phyloP scores from a whole-genome alignment of 805 yeast genomes.

The Metahyphopichia silvanorum region DNA sequence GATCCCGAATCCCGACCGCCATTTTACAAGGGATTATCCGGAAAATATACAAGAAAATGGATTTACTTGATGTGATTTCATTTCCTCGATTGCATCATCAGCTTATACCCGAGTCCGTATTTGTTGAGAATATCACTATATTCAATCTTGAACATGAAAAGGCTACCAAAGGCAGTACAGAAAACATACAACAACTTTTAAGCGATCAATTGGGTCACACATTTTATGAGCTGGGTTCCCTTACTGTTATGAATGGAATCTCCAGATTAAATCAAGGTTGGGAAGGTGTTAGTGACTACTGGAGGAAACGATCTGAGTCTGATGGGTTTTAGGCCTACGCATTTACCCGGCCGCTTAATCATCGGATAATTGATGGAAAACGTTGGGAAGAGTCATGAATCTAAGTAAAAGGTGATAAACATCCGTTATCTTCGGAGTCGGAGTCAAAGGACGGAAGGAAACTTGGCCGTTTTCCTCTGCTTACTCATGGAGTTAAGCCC shows the following conservation, averaged over 20 bases:
- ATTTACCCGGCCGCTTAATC: no score
- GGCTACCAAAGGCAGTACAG: conserved; percentile 21
- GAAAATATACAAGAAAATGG: conserved; percentile 52
- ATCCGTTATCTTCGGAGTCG: no score
- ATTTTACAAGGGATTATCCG: conserved; percentile 79
- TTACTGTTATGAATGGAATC: conserved; percentile 42
- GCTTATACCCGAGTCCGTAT: conserved; percentile 66
- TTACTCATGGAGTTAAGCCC: no score
- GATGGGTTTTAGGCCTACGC: conserved; percentile 64
- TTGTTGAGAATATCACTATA: conserved; percentile 53
- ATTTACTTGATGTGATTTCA: conserved; percentile 66
- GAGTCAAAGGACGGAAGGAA: no score
- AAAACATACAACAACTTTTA: conserved; percentile 47
- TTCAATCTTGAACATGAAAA: conserved; percentile 33
- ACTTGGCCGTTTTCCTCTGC: no score
- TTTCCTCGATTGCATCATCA: conserved; percentile 90
- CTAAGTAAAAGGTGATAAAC: no score
- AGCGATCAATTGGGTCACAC: conserved; percentile 43
- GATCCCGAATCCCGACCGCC: conserved; percentile 80
- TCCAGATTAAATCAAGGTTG: conserved; percentile 43
- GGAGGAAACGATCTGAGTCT: conserved; percentile 82
- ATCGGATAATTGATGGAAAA: no score
- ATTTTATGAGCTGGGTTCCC: conserved; percentile 30
- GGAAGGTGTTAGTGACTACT: conserved; percentile 83
- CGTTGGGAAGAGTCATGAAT: no score